Conservation (phyloP, 1,139 yeast species). For the Saccharomyces hybrid region DNA sequence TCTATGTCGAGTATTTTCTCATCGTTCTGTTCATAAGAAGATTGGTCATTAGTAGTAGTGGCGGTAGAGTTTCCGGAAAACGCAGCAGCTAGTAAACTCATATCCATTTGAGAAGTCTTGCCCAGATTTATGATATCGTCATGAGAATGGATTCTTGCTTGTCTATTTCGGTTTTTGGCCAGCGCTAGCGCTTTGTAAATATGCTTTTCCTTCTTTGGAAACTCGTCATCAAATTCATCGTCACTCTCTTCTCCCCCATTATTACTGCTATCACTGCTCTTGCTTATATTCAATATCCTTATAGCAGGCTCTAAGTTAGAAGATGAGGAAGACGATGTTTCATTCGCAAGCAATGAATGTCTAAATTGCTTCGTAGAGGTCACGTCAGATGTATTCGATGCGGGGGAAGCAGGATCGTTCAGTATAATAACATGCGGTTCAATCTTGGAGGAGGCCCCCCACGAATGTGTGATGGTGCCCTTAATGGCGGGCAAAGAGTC, state of each 20-base stretch:
- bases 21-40: not conserved
- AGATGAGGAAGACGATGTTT: conserved; percentile 2
- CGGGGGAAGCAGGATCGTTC: conserved; percentile 13
- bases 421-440: conserved; percentile 22
- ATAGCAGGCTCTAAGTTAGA: conserved; percentile 13
- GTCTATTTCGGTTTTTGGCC: conserved; percentile 20
- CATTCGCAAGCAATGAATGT: not conserved
- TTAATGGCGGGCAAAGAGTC: conserved; percentile 30
- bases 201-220: conserved; percentile 7
- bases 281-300: conserved; percentile 1
- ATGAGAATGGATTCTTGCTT: conserved; percentile 27
- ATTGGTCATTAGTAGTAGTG: not conserved
- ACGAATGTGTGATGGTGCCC: conserved; percentile 37
- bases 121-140: conserved; percentile 20
- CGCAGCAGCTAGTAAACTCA: not conserved
- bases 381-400: not conserved
- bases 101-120: conserved; percentile 5
- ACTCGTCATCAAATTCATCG: too few species aligned
- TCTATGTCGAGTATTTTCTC: not conserved
- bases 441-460: conserved; percentile 29
- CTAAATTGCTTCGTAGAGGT: conserved; percentile 5
- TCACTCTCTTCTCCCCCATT: too few species aligned
- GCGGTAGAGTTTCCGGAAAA: conserved; percentile 2
- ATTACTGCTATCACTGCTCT: not conserved
- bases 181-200: conserved; percentile 10